These are phyloP conservation scores for Eutrema heterophyllum DNA, from an alignment of 345 rosid species.

Conservation along the genomic window DNA sequence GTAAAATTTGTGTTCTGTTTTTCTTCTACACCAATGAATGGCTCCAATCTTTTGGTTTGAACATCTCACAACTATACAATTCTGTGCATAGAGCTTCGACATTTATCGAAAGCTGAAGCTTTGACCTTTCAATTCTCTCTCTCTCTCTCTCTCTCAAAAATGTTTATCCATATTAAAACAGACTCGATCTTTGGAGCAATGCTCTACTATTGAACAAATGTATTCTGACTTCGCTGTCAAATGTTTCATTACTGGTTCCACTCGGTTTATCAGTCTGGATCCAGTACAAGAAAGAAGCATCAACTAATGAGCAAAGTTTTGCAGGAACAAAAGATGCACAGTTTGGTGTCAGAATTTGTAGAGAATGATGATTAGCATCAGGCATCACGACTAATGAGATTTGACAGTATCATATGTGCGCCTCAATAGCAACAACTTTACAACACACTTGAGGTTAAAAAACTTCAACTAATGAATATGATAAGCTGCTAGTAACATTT, in stretches of 20 bases:
- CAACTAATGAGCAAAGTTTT: neutral
- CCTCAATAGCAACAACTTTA: neutral
- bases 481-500: conserved; percentile 18
- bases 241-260: too few relatives aligned
- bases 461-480: neutral
- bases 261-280: too few relatives aligned
- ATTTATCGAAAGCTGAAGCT: neutral
- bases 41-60: neutral
- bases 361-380: neutral
- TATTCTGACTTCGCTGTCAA: neutral
- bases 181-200: neutral
- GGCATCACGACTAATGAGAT: too few relatives aligned
- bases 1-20: neutral
- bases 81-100: too few relatives aligned
- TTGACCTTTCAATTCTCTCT: too few relatives aligned
- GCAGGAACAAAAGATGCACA: neutral
- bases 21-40: neutral
- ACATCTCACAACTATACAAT: neutral
- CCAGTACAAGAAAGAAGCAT: too few relatives aligned
- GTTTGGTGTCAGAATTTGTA: too few relatives aligned
- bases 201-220: neutral
- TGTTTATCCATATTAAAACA: too few relatives aligned
- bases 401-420: neutral
- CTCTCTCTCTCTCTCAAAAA: too few relatives aligned
- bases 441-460: neutral